A percentile compares a stretch with the other conserved stretches of the same genome.
These are phyloP conservation scores for Apiospora sp. DNA, from an alignment of 2,329 filamentous ascomycete genomes.

Conservation along the genomic window DNA sequence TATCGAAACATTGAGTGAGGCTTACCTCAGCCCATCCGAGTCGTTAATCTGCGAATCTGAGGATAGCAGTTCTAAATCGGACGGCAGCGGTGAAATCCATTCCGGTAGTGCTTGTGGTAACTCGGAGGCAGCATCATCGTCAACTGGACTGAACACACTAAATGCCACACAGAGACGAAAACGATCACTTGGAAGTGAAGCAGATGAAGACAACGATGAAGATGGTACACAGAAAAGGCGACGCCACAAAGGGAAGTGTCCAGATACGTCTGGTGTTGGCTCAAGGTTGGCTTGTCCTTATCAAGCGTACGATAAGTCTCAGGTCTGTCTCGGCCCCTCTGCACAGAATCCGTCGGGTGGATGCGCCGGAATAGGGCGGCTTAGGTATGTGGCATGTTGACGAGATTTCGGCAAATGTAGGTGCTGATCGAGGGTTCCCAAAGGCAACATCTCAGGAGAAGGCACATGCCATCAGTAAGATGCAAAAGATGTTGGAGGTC, in stretches of 20 bases:
- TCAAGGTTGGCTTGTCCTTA: slow-evolving; percentile 27
- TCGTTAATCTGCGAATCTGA: not conserved
- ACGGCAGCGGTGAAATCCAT: not conserved
- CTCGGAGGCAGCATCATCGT: too few species aligned
- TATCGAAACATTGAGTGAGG: not conserved
- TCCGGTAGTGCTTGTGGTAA: not conserved
- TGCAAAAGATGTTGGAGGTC: slow-evolving; percentile 28
- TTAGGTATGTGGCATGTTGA: slow-evolving; percentile 21
- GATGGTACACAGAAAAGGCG: not conserved
- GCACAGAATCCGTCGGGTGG: slow-evolving; percentile 24
- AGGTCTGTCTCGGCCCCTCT: slow-evolving; percentile 21
- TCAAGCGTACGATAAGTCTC: slow-evolving; percentile 26
- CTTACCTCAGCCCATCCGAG: too few species aligned
- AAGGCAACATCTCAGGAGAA: slow-evolving; percentile 28
- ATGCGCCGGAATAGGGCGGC: slow-evolving; percentile 21
- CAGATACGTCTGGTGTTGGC: not conserved
- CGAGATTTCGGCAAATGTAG: too few species aligned
- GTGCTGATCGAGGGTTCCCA: not conserved
- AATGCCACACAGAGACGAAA: too few species aligned
- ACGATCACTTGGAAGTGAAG: too few species aligned
- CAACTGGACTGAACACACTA: too few species aligned
- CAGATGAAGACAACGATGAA: too few species aligned
- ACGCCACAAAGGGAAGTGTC: not conserved
- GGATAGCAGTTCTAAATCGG: not conserved
- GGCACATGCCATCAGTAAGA: slow-evolving; percentile 24